Evolutionary conservation across 2,329 filamentous ascomycete genomes (phyloP).

Genomic region (Drechslerella coelobrocha): DNA sequence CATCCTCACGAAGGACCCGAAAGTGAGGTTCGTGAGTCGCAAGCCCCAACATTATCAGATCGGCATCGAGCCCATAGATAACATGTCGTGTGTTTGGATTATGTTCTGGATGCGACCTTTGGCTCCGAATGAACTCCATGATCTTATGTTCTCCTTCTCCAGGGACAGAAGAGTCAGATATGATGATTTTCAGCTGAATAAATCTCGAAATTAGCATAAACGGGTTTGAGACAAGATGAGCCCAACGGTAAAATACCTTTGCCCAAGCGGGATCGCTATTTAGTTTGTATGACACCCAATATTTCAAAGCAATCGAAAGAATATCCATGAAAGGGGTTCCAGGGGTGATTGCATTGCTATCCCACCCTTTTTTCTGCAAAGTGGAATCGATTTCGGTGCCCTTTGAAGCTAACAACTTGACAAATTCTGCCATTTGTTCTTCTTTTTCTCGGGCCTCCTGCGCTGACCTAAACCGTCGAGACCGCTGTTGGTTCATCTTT

Average conservation of each 20-base stretch:
- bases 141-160: constrained; percentile 99
- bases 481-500: constrained; percentile 99
- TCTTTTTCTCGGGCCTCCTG: constrained; percentile 95
- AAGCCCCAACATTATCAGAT: constrained; percentile 97
- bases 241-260: constrained; percentile 60
- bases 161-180: constrained; percentile 95
- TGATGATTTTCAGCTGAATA: constrained; percentile 83
- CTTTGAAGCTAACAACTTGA: constrained; percentile 82
- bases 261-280: constrained; percentile 97
- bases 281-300: constrained; percentile 97
- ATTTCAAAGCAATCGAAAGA: constrained; percentile 84
- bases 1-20: constrained; percentile 92
- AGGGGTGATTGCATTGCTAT: constrained; percentile 68
- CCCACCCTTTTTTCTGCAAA: constrained; percentile 86
- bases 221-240: not conserved
- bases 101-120: constrained; percentile 86
- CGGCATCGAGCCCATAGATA: constrained; percentile 96
- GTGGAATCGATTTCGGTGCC: constrained; percentile 69
- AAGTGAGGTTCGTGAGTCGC: constrained; percentile 98
- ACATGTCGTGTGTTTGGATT: constrained; percentile 97
- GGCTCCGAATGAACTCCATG: constrained; percentile 96
- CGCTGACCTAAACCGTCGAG: constrained; percentile 89
- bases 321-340: constrained; percentile 98
- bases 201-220: constrained; percentile 52
- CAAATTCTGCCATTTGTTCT: constrained; percentile 83